phyloP scores from a whole-genome alignment of 1,284 basidiomycete species.

The Tremellales sp. region DNA sequence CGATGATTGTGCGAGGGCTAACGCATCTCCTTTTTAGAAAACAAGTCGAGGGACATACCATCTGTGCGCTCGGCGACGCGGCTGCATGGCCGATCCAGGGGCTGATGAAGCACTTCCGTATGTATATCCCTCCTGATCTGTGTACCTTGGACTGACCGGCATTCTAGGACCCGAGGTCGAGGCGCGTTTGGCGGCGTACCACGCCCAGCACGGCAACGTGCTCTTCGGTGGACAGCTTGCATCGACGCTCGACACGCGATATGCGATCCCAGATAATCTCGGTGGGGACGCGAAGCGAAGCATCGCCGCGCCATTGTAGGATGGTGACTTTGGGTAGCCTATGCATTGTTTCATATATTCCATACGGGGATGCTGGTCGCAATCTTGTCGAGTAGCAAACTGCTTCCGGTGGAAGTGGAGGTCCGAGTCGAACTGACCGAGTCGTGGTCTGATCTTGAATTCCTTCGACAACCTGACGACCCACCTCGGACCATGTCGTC shows the following conservation, averaged over 20 bases:
- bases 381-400: not conserved
- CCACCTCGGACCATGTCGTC: too few species aligned
- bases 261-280: constrained; percentile 78
- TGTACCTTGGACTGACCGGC: not conserved
- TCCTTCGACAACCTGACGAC: too few species aligned
- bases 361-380: not conserved
- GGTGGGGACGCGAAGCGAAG: constrained; percentile 50
- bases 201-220: constrained; percentile 74
- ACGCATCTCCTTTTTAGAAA: constrained; percentile 56
- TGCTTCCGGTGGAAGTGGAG: too few species aligned
- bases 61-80: constrained; percentile 94
- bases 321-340: not conserved
- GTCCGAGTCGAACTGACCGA: too few species aligned
- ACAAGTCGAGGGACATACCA: constrained; percentile 93
- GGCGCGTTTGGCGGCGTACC: constrained; percentile 74
- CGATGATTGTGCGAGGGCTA: constrained; percentile 9
- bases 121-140: constrained; percentile 18
- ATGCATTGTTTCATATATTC: too few species aligned
- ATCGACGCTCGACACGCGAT: constrained; percentile 64
- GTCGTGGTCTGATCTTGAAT: too few species aligned
- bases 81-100: constrained; percentile 98
- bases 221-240: constrained; percentile 81
- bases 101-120: constrained; percentile 90
- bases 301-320: constrained; percentile 19
- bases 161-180: constrained; percentile 72